Conservation (phyloP, 352 stramenopile species). For the Phytophthora ramorum region DNA sequence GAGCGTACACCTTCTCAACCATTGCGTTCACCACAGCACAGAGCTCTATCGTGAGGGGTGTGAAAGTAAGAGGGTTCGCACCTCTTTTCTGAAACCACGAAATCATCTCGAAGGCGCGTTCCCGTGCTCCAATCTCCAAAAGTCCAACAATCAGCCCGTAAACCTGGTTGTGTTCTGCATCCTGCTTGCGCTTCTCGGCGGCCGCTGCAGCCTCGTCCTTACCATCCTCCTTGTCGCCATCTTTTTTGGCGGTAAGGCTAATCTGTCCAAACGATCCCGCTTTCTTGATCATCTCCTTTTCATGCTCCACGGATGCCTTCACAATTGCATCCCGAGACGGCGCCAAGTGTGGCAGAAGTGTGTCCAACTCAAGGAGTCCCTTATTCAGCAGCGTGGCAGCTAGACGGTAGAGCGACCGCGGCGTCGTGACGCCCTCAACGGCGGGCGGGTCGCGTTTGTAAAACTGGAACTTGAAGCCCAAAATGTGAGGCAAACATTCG, state of each 20-base stretch:
- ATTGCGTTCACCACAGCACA: constrained; percentile 75
- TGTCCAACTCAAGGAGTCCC: constrained; percentile 78
- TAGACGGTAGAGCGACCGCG: constrained; percentile 81
- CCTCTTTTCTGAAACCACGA: constrained; percentile 74
- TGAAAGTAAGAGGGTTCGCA: constrained; percentile 73
- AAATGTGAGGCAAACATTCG: constrained; percentile 85
- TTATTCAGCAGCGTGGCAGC: constrained; percentile 90
- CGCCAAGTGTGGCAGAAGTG: constrained; percentile 79
- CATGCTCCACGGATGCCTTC: constrained; percentile 45
- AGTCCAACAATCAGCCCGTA: constrained; percentile 85
- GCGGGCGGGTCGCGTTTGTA: constrained; percentile 69
- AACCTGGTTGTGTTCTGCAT: constrained; percentile 72
- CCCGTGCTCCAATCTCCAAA: constrained; percentile 72
- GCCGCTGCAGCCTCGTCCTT: constrained; percentile 38
- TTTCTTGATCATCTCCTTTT: constrained; percentile 66
- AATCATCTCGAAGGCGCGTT: constrained; percentile 83
- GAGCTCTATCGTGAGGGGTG: constrained; percentile 67
- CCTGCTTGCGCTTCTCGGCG: constrained; percentile 25
- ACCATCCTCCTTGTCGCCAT: constrained; percentile 35
- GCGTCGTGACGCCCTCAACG: constrained; percentile 52
- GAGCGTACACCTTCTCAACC: constrained; percentile 59
- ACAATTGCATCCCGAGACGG: constrained; percentile 75
- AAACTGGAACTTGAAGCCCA: constrained; percentile 95
- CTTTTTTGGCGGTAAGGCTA: constrained; percentile 67
- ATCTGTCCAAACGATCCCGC: constrained; percentile 74